Percentiles rank a stretch among this genome's conserved stretches.
Conservation (phyloP, 306 rosid species). For the Pyrus betulifolia region DNA sequence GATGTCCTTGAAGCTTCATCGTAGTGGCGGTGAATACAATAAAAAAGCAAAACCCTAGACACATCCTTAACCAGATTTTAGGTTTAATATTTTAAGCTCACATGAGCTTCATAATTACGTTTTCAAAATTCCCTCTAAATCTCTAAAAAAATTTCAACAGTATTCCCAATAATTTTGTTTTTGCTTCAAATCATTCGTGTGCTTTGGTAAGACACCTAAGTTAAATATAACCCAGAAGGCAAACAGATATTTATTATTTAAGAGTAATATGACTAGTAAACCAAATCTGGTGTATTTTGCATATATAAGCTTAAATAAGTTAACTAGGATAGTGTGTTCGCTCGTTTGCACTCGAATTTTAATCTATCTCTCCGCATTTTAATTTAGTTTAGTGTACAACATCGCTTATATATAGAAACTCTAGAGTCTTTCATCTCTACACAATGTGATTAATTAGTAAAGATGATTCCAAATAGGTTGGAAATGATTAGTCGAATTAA, state of each 20-base stretch:
- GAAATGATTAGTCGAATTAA: background rate
- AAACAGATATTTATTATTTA: background rate
- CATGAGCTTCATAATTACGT: background rate
- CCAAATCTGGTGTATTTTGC: too few relatives aligned
- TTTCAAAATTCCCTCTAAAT: background rate
- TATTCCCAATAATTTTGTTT: background rate
- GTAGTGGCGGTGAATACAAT: background rate
- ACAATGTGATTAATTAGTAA: too few relatives aligned
- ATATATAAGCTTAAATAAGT: background rate
- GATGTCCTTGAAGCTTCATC: background rate
- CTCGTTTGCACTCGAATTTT: too few relatives aligned
- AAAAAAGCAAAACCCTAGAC: background rate
- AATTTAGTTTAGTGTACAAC: too few relatives aligned
- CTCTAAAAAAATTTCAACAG: background rate
- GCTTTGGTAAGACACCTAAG: background rate
- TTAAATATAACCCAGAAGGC: background rate
- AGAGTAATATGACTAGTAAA: too few relatives aligned
- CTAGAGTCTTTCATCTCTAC: too few relatives aligned
- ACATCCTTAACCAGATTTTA: background rate
- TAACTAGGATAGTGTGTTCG: background rate
- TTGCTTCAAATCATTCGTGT: background rate
- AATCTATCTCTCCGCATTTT: too few relatives aligned
- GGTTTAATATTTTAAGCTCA: background rate
- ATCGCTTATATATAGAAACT: too few relatives aligned
- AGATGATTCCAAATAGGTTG: background rate